A percentile compares a stretch with the other conserved stretches of the same genome.
phyloP scores from a whole-genome alignment of 2,329 filamentous ascomycete genomes.

The Didymellaceae sp. region DNA sequence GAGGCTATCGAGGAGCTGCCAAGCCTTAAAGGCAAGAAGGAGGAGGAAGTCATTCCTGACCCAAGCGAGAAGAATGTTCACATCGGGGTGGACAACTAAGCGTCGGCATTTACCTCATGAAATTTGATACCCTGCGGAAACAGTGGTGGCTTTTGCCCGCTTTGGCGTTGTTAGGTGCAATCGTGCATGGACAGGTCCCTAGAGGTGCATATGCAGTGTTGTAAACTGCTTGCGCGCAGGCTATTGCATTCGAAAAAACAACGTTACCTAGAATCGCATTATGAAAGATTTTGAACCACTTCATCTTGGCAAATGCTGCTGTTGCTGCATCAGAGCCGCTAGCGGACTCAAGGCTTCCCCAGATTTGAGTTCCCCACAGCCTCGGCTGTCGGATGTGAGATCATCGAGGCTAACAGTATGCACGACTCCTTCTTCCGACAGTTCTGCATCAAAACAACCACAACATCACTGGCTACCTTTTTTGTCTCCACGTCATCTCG shows the following conservation, averaged over 20 bases:
- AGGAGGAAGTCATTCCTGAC: conserved; percentile 61
- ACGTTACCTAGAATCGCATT: too few species aligned
- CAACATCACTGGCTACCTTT: too few species aligned
- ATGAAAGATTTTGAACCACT: too few species aligned
- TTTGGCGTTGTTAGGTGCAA: conserved; percentile 15
- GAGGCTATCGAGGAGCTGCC: conserved; percentile 84
- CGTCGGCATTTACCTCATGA: neutral
- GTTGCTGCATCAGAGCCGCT: too few species aligned
- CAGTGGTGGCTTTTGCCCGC: conserved; percentile 11
- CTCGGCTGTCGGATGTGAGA: conserved; percentile 13
- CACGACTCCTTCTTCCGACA: neutral
- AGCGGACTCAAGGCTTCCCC: neutral
- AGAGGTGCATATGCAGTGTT: conserved; percentile 2
- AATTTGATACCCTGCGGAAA: conserved; percentile 25
- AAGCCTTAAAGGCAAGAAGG: conserved; percentile 61
- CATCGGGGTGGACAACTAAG: conserved; percentile 64
- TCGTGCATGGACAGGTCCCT: neutral
- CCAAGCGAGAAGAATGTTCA: conserved; percentile 67
- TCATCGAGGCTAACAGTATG: neutral
- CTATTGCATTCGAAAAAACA: too few species aligned
- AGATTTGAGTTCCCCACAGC: conserved; percentile 5
- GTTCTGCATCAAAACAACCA: neutral
- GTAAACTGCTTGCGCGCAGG: neutral
- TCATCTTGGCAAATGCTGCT: too few species aligned
- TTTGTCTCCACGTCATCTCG: too few species aligned